A percentile compares a stretch with the other conserved stretches of the same genome.
Evolutionary conservation across 768 basidiomycete genomes (phyloP).

Genomic region (Panus rudis): DNA sequence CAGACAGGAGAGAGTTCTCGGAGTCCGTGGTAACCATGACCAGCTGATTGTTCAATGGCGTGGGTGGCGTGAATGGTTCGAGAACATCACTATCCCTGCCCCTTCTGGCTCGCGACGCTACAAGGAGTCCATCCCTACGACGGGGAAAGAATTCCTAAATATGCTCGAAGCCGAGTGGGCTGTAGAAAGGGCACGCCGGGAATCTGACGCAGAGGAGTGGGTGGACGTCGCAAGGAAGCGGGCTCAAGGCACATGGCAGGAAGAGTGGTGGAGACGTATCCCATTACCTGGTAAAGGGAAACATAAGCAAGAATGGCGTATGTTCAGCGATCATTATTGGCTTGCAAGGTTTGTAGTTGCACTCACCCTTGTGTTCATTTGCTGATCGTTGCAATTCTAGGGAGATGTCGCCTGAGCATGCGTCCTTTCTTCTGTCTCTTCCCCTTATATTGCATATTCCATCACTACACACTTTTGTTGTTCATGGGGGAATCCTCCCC

Average conservation of each 20-base stretch:
- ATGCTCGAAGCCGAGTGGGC: slow-evolving; percentile 41
- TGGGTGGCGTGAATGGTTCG: slow-evolving; percentile 79
- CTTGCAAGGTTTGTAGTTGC: slow-evolving; percentile 47
- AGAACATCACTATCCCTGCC: slow-evolving; percentile 16
- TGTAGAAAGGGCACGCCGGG: slow-evolving; percentile 19
- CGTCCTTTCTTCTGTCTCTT: slow-evolving; percentile 65
- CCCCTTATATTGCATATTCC: slow-evolving; percentile 75
- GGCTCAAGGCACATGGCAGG: slow-evolving; percentile 20
- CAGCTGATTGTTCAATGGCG: slow-evolving; percentile 88
- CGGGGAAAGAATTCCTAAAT: slow-evolving; percentile 44
- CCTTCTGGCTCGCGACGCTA: slow-evolving; percentile 25
- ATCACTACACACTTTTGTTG: slow-evolving; percentile 65
- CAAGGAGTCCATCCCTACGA: slow-evolving; percentile 9
- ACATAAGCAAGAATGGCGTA: slow-evolving; percentile 49
- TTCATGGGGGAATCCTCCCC: slow-evolving; percentile 79
- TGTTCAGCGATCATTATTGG: slow-evolving; percentile 71
- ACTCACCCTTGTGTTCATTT: not conserved
- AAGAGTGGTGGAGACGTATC: slow-evolving; percentile 26
- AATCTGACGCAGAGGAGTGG: slow-evolving; percentile 34
- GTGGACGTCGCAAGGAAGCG: slow-evolving; percentile 26
- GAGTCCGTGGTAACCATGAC: slow-evolving; percentile 94
- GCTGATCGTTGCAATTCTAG: slow-evolving; percentile 19
- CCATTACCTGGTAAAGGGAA: slow-evolving; percentile 20
- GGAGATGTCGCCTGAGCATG: slow-evolving; percentile 53
- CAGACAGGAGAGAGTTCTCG: slow-evolving; percentile 36